Conservation (phyloP, 106 monocot genomes). For the Xerophyta viscosa region DNA sequence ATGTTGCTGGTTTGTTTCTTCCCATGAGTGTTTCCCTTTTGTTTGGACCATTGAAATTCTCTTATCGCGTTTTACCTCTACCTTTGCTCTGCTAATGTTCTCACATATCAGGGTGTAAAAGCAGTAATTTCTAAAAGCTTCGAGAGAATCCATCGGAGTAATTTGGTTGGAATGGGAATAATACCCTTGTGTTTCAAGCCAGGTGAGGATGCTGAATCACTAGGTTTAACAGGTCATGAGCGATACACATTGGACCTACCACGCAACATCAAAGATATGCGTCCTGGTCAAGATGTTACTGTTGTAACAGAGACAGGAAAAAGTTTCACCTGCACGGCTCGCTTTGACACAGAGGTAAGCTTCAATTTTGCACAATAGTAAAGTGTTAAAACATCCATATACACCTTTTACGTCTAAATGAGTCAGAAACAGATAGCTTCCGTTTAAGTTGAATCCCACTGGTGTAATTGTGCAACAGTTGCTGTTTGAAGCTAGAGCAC, state of each 20-base stretch:
- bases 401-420: too few species aligned
- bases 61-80: too few species aligned
- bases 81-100: too few species aligned
- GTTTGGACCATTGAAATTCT: too few species aligned
- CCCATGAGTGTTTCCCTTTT: background rate
- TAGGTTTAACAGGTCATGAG: constrained; percentile 85
- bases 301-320: constrained; percentile 67
- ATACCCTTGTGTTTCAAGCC: constrained; percentile 88
- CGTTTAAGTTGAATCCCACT: too few species aligned
- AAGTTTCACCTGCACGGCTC: constrained; percentile 63
- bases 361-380: too few species aligned
- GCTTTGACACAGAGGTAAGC: constrained; percentile 99
- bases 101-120: constrained; percentile 97
- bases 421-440: too few species aligned
- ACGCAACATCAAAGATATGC: constrained; percentile 47
- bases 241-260: constrained; percentile 76
- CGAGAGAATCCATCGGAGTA: constrained; percentile 95
- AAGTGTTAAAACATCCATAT: too few species aligned
- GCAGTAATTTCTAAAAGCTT: constrained; percentile 96
- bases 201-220: constrained; percentile 76
- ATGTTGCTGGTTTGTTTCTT: constrained; percentile 46
- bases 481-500: too few species aligned
- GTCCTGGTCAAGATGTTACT: constrained; percentile 83
- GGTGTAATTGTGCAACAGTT: too few species aligned
- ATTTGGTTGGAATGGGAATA: constrained; percentile 95